Evolutionary conservation across 805 yeast genomes (phyloP).

Genomic region (Metschnikowia similis): DNA sequence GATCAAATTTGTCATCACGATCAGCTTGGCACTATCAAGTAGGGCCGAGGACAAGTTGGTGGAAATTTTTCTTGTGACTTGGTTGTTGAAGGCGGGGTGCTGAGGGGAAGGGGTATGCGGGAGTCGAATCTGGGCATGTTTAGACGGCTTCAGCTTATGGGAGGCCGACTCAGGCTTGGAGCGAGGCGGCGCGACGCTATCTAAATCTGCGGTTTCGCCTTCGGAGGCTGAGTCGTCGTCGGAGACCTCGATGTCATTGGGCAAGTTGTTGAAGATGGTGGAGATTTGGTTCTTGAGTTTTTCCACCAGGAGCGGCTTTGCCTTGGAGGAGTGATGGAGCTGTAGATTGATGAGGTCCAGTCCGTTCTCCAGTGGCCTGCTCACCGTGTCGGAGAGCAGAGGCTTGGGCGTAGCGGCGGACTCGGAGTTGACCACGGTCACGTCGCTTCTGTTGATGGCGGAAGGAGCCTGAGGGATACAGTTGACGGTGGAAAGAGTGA

Average conservation of each 20-base stretch:
- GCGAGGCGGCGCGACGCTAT: background rate
- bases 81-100: background rate
- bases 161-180: background rate
- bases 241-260: slow-evolving; percentile 43
- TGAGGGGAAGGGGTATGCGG: background rate
- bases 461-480: slow-evolving; percentile 18
- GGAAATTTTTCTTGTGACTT: slow-evolving; percentile 22
- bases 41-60: slow-evolving; percentile 31
- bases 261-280: slow-evolving; percentile 41
- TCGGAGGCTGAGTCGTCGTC: slow-evolving; percentile 47
- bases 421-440: slow-evolving; percentile 31
- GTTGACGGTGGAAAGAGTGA: slow-evolving; percentile 26
- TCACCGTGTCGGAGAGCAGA: background rate
- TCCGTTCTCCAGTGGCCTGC: background rate
- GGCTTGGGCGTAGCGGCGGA: slow-evolving; percentile 11
- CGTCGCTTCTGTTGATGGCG: slow-evolving; percentile 23
- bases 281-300: slow-evolving; percentile 32
- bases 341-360: slow-evolving; percentile 2
- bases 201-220: slow-evolving; percentile 26
- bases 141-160: background rate
- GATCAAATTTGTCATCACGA: slow-evolving; percentile 27
- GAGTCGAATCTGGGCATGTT: background rate
- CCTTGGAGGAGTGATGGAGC: slow-evolving; percentile 2
- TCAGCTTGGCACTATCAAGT: slow-evolving; percentile 36
- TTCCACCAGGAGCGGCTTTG: slow-evolving; percentile 8